A percentile compares a stretch with the other conserved stretches of the same genome.
These are phyloP conservation scores for Hypoxylon sp. DNA, from an alignment of 2,329 filamentous ascomycete species.

Conservation along the genomic window DNA sequence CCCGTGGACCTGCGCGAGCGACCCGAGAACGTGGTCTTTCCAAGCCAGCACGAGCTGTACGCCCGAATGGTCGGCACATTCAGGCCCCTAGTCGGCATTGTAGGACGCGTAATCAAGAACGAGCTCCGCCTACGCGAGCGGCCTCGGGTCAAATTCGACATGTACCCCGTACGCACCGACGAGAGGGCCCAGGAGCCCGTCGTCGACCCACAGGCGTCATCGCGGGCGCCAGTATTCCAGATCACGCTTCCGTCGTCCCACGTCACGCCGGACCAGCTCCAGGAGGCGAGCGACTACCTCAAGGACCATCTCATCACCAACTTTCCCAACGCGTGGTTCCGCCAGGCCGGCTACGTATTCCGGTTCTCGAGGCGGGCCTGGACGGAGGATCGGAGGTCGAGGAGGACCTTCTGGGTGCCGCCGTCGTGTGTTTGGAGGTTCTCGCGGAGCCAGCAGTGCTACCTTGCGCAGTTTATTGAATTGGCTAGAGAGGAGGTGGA, in stretches of 20 bases:
- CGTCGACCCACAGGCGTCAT: background rate
- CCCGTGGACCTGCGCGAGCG: conserved; percentile 6
- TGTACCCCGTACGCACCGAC: conserved; percentile 23
- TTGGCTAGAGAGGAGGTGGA: background rate
- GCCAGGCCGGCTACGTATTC: conserved; percentile 30
- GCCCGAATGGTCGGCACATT: conserved; percentile 2
- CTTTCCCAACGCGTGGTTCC: conserved; percentile 18
- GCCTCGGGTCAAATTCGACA: conserved; percentile 34
- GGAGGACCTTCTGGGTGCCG: conserved; percentile 23
- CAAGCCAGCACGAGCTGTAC: conserved; percentile 6
- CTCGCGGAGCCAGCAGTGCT: background rate
- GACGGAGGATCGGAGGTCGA: background rate
- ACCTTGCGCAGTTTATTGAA: background rate
- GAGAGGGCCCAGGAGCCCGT: background rate
- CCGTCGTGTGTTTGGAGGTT: conserved; percentile 18
- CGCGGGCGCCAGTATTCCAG: conserved; percentile 28
- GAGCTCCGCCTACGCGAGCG: background rate
- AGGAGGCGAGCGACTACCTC: conserved; percentile 7
- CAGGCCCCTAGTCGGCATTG: conserved; percentile 20
- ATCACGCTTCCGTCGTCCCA: conserved; percentile 18
- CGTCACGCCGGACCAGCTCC: background rate
- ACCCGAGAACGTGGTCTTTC: conserved; percentile 11
- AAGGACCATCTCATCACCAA: background rate
- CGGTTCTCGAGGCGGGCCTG: conserved; percentile 5
- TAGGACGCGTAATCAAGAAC: conserved; percentile 6